Evolutionary conservation across 2,329 filamentous ascomycete species (phyloP), one percentile per base, ranked within the genome.

Genomic region (Emergomyces pasteurianus): DNA sequence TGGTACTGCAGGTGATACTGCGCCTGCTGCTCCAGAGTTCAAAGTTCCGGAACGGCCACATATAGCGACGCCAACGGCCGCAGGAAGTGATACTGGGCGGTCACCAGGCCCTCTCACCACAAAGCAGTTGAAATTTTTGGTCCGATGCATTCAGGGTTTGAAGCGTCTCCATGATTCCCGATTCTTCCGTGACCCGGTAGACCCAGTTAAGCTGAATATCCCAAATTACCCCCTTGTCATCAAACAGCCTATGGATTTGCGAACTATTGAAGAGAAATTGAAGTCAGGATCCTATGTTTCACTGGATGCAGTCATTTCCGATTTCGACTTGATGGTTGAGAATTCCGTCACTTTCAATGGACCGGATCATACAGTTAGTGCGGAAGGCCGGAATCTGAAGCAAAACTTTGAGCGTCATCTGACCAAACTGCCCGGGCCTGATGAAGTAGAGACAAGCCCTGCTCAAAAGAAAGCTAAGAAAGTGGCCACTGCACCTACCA

Each of bases 261-360:
- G 82, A 46, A 87, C 87, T 10, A 89, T 99, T 69, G 92, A 97
- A 70, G 80, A 81, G 58, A 92, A 89, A 65, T 74, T 97, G 42
- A 90, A 90, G 68, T 81, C 84, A 36, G 81, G 83, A 58, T 75
- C 80, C 55, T 97, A 96, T 72, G 69, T 74, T 9, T 85, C 82
- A 6, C 80, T 91, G n/a, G 83, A 86, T 58, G 85, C 85, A 4
- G 87, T 96, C 70, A 84, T 86, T 67, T 78, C 80, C 53, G 91
- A 96, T 68, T 81, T 96, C 58, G 78, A 86, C 38, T 80, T 91
- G 59, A 87, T 99, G 72, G 83, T 92, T 64, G 78, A 85, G 62
- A 99, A 99, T 72, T 85, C 88, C 0, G 72, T 87, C 43, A 77
- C 79, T 0, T 99, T 96, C 81, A 99, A 99, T 71, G 92, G 92